Evolutionary conservation across 768 basidiomycete species (phyloP).

Genomic region (Lepiota brunneoincarnata): DNA sequence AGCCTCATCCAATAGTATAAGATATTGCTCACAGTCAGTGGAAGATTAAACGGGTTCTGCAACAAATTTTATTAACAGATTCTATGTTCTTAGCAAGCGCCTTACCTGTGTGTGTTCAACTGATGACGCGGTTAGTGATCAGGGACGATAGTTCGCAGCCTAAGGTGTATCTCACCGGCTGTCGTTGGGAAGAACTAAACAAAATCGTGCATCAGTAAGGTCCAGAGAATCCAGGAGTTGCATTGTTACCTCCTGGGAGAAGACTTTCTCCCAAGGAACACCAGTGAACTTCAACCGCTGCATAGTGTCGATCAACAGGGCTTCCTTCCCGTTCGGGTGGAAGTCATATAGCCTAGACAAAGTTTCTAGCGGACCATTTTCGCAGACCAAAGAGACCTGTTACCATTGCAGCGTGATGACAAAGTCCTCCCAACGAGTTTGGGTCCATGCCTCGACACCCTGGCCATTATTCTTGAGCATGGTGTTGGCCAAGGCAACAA

Average conservation of each 20-base stretch:
- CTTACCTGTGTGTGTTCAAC: slow-evolving; percentile 29
- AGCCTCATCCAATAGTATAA: background rate
- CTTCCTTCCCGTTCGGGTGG: slow-evolving; percentile 47
- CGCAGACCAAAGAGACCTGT: background rate
- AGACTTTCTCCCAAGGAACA: slow-evolving; percentile 55
- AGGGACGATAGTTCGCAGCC: background rate
- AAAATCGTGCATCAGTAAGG: background rate
- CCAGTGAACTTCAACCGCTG: slow-evolving; percentile 47
- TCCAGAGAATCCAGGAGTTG: background rate
- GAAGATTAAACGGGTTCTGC: slow-evolving; percentile 45
- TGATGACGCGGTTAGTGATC: slow-evolving; percentile 10
- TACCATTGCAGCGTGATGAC: slow-evolving; percentile 56
- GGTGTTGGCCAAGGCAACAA: slow-evolving; percentile 47
- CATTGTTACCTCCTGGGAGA: slow-evolving; percentile 35
- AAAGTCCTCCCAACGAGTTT: slow-evolving; percentile 58
- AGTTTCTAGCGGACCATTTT: background rate
- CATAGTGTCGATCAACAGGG: slow-evolving; percentile 52
- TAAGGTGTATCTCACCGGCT: slow-evolving; percentile 22
- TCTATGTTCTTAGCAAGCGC: background rate
- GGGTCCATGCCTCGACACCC: slow-evolving; percentile 52
- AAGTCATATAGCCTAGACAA: slow-evolving; percentile 48
- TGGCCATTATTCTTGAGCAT: slow-evolving; percentile 48
- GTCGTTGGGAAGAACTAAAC: slow-evolving; percentile 43
- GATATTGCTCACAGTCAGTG: slow-evolving; percentile 28
- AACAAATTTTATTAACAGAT: background rate